Percentiles rank a stretch among this genome's conserved stretches.
Conservation (phyloP, 768 basidiomycete genomes). For the Termitomyces sp. region DNA sequence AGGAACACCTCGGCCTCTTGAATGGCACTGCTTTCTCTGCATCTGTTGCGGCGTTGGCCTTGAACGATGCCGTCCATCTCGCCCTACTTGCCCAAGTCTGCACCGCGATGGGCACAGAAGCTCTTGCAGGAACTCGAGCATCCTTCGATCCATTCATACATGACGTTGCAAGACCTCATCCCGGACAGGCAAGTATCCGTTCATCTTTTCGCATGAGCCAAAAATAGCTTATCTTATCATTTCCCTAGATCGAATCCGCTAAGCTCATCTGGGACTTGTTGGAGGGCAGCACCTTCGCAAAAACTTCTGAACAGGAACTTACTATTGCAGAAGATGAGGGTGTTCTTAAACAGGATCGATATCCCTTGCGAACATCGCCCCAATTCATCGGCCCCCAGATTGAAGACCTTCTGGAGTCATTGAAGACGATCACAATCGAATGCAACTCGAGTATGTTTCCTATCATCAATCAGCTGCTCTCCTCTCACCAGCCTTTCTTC, state of each 20-base stretch:
- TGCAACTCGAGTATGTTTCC: conserved; percentile 72
- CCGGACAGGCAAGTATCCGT: conserved; percentile 59
- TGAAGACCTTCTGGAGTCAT: conserved; percentile 69
- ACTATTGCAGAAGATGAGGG: conserved; percentile 72
- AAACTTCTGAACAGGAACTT: conserved; percentile 67
- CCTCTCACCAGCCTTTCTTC: conserved; percentile 6
- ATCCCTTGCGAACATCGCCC: conserved; percentile 68
- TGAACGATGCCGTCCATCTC: conserved; percentile 69
- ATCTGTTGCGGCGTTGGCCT: conserved; percentile 69
- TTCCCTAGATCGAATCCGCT: conserved; percentile 60
- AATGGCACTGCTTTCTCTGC: conserved; percentile 89
- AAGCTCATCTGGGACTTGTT: conserved; percentile 67
- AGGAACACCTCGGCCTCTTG: conserved; percentile 77
- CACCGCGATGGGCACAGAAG: conserved; percentile 84
- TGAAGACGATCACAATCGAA: conserved; percentile 65
- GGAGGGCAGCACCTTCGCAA: conserved; percentile 64
- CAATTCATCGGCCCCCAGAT: conserved; percentile 88
- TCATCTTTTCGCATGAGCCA: not conserved
- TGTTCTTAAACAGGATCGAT: conserved; percentile 76
- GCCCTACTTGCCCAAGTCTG: conserved; percentile 65
- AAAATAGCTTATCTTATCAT: not conserved
- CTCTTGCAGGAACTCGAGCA: conserved; percentile 67
- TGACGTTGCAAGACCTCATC: conserved; percentile 72
- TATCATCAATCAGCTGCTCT: not conserved
- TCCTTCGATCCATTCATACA: conserved; percentile 82